Conservation (phyloP, 179 eudicot species). For the Patellifolia procumbens region DNA sequence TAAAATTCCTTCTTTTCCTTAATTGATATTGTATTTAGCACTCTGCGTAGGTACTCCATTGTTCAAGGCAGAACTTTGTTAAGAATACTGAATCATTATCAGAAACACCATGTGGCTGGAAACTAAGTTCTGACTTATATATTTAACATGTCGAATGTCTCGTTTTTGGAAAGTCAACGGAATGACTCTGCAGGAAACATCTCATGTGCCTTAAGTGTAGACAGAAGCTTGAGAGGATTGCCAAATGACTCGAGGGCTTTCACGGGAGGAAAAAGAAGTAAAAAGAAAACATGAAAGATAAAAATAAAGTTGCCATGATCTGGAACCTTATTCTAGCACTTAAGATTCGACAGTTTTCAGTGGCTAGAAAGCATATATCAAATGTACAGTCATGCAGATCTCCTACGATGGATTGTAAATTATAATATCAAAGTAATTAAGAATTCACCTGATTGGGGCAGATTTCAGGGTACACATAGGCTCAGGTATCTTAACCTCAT, state of each 20-base stretch:
- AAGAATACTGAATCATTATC: background rate
- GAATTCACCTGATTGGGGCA: background rate
- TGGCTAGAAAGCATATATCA: background rate
- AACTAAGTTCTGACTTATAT: background rate
- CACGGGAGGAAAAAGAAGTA: too few species aligned
- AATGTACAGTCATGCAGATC: background rate
- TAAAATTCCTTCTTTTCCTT: background rate
- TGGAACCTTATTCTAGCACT: background rate
- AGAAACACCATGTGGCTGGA: conserved; percentile 1
- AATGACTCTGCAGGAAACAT: background rate
- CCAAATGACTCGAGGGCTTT: too few species aligned
- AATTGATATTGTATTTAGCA: background rate
- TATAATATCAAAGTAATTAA: background rate
- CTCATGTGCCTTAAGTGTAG: background rate
- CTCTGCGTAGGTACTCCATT: background rate
- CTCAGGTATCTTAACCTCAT: background rate
- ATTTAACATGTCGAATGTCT: background rate
- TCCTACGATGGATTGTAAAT: background rate
- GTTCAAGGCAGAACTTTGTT: background rate
- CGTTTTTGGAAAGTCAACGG: background rate
- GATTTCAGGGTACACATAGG: background rate
- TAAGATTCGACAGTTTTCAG: background rate
- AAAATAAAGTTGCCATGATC: background rate
- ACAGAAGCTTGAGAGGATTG: background rate
- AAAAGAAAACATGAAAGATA: background rate